Evolutionary conservation across 352 stramenopile genomes (phyloP), one percentile per base, ranked within the genome.

Genomic region (Pythium brachiatum): DNA sequence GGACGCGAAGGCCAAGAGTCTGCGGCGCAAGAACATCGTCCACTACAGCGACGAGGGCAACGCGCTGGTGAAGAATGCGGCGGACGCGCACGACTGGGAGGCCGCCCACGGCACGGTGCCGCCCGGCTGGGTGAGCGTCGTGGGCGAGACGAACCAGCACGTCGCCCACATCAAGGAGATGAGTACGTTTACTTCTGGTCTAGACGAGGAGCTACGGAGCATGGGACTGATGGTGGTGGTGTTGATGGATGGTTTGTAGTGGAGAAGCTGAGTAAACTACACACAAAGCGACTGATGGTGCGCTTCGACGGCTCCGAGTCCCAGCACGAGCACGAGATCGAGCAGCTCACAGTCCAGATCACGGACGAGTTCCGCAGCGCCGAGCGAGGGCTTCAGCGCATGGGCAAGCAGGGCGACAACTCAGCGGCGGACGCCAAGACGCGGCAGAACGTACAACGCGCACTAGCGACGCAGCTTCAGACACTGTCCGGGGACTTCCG

Each of bases 401-500:
- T 95, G 86, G 78, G 71, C 12, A 84, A 82, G 53, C 80, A 87
- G 46, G 77, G 78, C 11, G 82, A 90, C 31, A 79, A 88, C 56
- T 92, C 86, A 13, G 81, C 83, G 21, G 82, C 86, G 4, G 83
- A 95, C 57, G 81, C 83, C 38, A 95, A 95, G 72, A 89, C 86
- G 38, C 75, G 83, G 26, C 86, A 95, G 60, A 95, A 95, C 64
- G 86, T 95, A 20, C 83, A 93, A 65, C 74, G 83, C 60, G 88
- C 85, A 27, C 74, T 99, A 21, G 98, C 98, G 11, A 98, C 96
- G 55, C 94, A 99, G 68, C 82, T 99, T 6, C 98, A 99, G 81
- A 88, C 93, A 48, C 79, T 99, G 18, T 98, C 91, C 26, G 89
- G 95, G 7, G 84, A 95, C 23, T 99, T 99, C 74, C 87, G 98